Base-by-base conservation (phyloP, 192 early-diverging fungal genomes). In the Linnemannia elongata region DNA sequence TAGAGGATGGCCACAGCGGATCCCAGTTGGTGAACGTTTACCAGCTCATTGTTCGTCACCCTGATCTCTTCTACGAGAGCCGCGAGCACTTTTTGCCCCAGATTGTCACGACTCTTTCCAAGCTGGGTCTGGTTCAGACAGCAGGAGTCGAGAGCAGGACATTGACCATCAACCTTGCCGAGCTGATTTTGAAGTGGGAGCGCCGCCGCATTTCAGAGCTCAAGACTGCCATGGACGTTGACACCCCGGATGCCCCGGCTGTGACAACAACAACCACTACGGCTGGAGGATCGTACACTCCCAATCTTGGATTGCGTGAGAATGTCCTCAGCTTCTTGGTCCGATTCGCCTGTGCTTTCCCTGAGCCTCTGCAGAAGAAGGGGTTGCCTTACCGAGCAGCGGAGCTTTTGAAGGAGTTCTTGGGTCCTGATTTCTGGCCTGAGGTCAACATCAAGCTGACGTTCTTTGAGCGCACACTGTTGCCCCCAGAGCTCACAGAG, bases 101-200 rank as follows among this genome's bases (percentile, higher is more conserved):
- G 55, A 96, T 99, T 77, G 94, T 98, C 3, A 94, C 93, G 15
- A 93, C 96, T 15, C 84, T 99, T 60, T 91, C 97, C 39, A 97
- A 96, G 72, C 92, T 99, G 85, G 97, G 97, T 63, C 82, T 99
- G 39, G 91, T 96, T 1, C 93, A 95, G 66, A 98, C 92, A 81
- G 93, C 97, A 2, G 96, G 96, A 3, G 89, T 94, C 6, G 99
- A 99, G 83, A 97, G 96, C 7, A 92, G 95, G 45, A 83, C 93
- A 0, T 82, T 99, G 60, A 96, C 97, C 8, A 92, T 98, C 54
- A 98, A 99, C 81, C 90, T 99, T 38, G 94, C 95, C 36, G 96
- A 98, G 27, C 89, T 99, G 71, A 94, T 99, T 68, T 88, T 98
- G 35, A 94, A 92, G 69, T 99, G 99, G 99, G 97, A 99, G 77